Evolutionary conservation across 352 stramenopile species (phyloP), one percentile per base, ranked within the genome.

Genomic region (Phytophthora agathidicida): DNA sequence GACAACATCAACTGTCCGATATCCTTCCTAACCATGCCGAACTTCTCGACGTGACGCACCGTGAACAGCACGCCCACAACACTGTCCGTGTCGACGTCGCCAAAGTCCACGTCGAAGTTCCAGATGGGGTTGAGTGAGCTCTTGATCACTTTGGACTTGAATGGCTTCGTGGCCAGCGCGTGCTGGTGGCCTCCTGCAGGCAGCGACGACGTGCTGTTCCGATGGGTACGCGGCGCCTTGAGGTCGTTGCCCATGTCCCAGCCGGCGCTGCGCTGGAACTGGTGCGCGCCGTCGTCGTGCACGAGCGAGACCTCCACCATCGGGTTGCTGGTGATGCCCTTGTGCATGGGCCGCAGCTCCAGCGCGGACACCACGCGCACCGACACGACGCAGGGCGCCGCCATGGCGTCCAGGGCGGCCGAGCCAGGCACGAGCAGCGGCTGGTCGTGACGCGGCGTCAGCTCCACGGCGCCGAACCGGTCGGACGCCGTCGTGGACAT

Each of bases 91-190:
- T 90, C 80, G 16, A 89, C 77, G 54, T 90, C 80, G 20, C 83
- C 83, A 66, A 92, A 92, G 61, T 92, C 83, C 36, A 89, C 78
- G 53, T 90, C 78, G 37, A 92, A 80, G 60, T 90, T 88, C 83
- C 83, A 92, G 44, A 90, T 88, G 28, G 83, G 83, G 57, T 92
- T 90, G 17, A 92, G 71, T 32, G 83, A 86, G 43, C 72, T 88
- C 71, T 84, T 86, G 44, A 90, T 71, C 32, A 90, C 55, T 28
- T 66, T 75, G 19, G 76, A 83, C 43, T 73, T 73, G 49, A 89
- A 81, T 7, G 71, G 67, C 35, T 88, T 88, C 23, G 71, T 73
- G 24, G 43, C 13, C 28, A 76, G 26, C 33, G 53, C 65, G 33
- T 78, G 53, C 13, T 61, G 38, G 23, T 69, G 23, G n/a, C 57